Conservation (phyloP, 352 stramenopile species). For the Elongisporangium prolatum region DNA sequence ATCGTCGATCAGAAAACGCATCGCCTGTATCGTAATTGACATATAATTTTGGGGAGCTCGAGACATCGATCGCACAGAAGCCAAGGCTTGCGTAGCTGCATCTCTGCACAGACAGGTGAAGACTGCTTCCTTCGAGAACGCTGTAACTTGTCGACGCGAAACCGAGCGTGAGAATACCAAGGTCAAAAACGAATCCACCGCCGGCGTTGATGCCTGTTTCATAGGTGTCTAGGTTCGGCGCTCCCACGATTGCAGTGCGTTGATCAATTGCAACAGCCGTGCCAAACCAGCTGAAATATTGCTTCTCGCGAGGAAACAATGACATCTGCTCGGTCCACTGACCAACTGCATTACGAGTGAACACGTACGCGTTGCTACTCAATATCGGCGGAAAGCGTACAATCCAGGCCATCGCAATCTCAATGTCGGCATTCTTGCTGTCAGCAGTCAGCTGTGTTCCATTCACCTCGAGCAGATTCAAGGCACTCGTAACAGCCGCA, state of each 20-base stretch:
- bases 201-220: conserved; percentile 89
- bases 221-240: conserved; percentile 90
- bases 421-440: conserved; percentile 13
- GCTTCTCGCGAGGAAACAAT: conserved; percentile 87
- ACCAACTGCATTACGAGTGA: conserved; percentile 40
- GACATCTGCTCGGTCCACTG: conserved; percentile 91
- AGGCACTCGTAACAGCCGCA: conserved; percentile 35
- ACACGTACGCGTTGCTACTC: conserved; percentile 60
- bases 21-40: conserved; percentile 75
- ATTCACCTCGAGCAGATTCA: conserved; percentile 57
- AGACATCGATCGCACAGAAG: conserved; percentile 64
- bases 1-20: conserved; percentile 53
- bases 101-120: conserved; percentile 71
- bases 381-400: conserved; percentile 52
- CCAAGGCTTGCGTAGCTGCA: conserved; percentile 40
- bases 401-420: conserved; percentile 31
- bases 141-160: conserved; percentile 70
- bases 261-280: conserved; percentile 76
- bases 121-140: conserved; percentile 82
- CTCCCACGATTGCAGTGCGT: conserved; percentile 84
- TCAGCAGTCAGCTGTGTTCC: conserved; percentile 19
- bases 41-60: conserved; percentile 37
- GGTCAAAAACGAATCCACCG: conserved; percentile 89
- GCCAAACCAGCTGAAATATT: conserved; percentile 89
- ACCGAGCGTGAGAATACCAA: conserved; percentile 85